Base-by-base conservation (phyloP, 129 eudicot genomes). In the Pseudognaphalium luteoalbum region DNA sequence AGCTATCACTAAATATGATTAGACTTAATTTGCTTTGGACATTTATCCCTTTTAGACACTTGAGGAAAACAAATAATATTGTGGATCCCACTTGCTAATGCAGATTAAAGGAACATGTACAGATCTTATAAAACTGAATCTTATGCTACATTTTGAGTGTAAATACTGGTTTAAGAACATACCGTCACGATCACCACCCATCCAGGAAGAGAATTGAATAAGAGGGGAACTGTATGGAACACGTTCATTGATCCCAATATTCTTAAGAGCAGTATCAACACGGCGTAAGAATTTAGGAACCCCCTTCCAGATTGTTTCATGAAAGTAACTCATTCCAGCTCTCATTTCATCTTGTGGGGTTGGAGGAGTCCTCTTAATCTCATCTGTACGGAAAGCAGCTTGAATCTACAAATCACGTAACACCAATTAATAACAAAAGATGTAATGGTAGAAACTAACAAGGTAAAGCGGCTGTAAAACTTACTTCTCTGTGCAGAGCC, bases 131-230 rank as follows among this genome's bases (percentile, higher is more conserved):
- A 7, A 58, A 42, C 7, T 7, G 14, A 47, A 29, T 10, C 19
- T 58, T 73, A 58, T 58, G 4, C n/a, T 35, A 37, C 29, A 25
- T 37, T 1, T 60, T 39, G 62, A 17, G 44, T n/a, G 19, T 21
- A 56, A 20, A 56, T 2, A 41, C 35, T 47, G 0, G 51, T 37
- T 66, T 21, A 76, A 64, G 51, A 61, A 50, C 68, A 67, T 90
- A 91, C 99, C 99, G 76, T 94, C 99, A 76, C 99, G 97, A 65
- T 94, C 99, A 76, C 99, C 99, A 52, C 99, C 99, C 99, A 94
- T 94, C 99, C 99, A 94, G 19, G 99, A 94, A 34, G 99, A 94
- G 63, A 94, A 94, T 51, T 94, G 99, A 78, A 94, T 94, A 44
- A 94, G 96, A 72, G 99, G 99, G 61, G 99, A 97, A 87, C 89